Base-by-base conservation (phyloP, 2,329 filamentous ascomycete genomes). In the Fusarium cicatricum region DNA sequence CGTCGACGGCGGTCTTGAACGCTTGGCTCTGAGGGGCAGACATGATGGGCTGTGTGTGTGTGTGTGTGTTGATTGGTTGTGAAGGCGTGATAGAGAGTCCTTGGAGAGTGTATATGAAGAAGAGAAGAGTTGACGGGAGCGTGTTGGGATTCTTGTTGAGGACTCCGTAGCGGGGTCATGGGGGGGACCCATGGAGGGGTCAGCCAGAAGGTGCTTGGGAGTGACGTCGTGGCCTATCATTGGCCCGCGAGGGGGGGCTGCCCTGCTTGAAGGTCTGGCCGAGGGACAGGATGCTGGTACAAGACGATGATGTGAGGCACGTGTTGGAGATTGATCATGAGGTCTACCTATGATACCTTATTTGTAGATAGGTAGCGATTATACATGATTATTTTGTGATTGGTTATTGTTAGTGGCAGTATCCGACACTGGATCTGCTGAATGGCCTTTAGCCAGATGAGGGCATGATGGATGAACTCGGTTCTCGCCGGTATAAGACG, bases 1-100 rank as follows among this genome's bases (percentile, higher is more conserved):
- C 87, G 63, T 71, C 72, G 67, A 82, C 79, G 59, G 87, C 87
- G 73, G 77, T 79, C 64, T 84, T 67, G 78, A 86, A 87, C 54
- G 76, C 79, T 48, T 73, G 71, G 66, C 70, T 77, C 67, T 75
- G 74, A 47, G 72, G 52, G 63, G 70, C 54, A 69, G 75, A 72
- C 79, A 82, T 82, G 62, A 53, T 76, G 68, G 55, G 55, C 38
- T 26, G 21, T 26, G 55, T 16, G 39, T 54, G 43, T 47, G 9
- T 26, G 23, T 26, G 23, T 26, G 23, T 26, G 23, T 26, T 8
- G 52, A 28, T 57, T 48, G 15, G 37, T 53, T 40, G 17, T 32
- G 23, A 17, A 31, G 36, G 37, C 21, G 31, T 19, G 12, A 17
- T 34, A 7, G n/a, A n/a, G n/a, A n/a, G n/a, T n/a, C n/a, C n/a